These are phyloP conservation scores for Ophiosphaerella korrae DNA, from an alignment of 2,329 filamentous ascomycete genomes.

Conservation along the genomic window DNA sequence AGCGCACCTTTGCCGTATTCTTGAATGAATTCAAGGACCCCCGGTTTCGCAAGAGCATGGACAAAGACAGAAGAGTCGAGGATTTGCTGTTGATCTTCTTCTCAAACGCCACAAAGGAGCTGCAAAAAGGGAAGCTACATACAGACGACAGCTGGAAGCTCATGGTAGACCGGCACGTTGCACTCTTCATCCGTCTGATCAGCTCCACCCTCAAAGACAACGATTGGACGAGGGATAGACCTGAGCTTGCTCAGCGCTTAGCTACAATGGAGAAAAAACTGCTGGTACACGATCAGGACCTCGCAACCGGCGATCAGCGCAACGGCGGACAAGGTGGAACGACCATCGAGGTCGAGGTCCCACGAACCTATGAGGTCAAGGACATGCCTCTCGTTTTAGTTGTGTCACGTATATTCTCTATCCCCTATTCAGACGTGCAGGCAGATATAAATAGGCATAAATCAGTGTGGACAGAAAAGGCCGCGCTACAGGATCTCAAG, in stretches of 20 bases:
- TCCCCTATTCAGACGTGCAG: constrained; percentile 80
- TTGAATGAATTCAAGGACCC: constrained; percentile 91
- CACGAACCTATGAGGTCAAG: constrained; percentile 88
- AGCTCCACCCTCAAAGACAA: constrained; percentile 79
- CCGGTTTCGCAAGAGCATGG: constrained; percentile 85
- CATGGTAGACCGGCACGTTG: constrained; percentile 91
- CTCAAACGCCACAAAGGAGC: constrained; percentile 88
- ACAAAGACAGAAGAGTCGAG: constrained; percentile 91
- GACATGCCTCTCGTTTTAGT: constrained; percentile 94
- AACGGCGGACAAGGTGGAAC: constrained; percentile 64
- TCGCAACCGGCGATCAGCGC: constrained; percentile 66
- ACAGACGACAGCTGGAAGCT: constrained; percentile 90
- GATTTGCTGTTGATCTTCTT: constrained; percentile 96
- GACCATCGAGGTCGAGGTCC: constrained; percentile 80
- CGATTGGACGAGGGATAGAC: constrained; percentile 82
- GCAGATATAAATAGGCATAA: constrained; percentile 84
- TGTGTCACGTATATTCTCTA: constrained; percentile 84
- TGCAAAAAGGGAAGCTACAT: constrained; percentile 74
- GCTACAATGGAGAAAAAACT: constrained; percentile 89
- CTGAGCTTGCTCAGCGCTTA: constrained; percentile 80
- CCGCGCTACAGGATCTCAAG: constrained; percentile 88
- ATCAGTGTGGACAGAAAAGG: constrained; percentile 85
- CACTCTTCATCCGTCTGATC: constrained; percentile 88
- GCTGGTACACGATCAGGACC: constrained; percentile 89
- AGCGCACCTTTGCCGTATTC: constrained; percentile 92